Evolutionary conservation across 2,329 filamentous ascomycete species (phyloP), one percentile per base, ranked within the genome.

Genomic region (Davidsoniella virescens): DNA sequence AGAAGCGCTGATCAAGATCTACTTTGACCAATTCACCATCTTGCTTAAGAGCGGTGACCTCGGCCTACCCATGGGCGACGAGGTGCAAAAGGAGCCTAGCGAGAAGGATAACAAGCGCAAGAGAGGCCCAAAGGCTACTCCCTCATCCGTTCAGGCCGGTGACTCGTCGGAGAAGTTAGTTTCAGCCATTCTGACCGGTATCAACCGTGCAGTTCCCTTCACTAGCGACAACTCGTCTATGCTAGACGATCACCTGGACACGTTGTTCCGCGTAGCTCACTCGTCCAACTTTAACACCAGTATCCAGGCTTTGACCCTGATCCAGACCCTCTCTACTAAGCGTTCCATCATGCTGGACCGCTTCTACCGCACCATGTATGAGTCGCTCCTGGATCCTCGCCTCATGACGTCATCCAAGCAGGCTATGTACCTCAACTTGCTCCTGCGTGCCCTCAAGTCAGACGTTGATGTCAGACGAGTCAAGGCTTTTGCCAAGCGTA

Each of bases 261-360:
- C 90, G 2, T 74, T 98, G 23, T 98, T 95, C 73, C 82, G 80
- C 59, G 92, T 98, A 59, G 94, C 92, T 0, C 92, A 98, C 65
- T 96, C 90, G 1, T 87, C 90, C 51, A 98, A 98, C 65, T 96
- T 98, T 74, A 98, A 96, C 67, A 98, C 92, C 1, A 92, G 87
- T 61, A 86, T 98, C 37, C 92, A 98, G 65, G 90, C 92, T 33
- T 75, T 98, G 56, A 83, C 94, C 67, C 71, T 98, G 44, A 93
- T 98, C 56, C 92, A 96, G 62, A 92, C 96, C 63, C 75, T 98
- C 25, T 85, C 87, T 0, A 72, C 80, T 1, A 77, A 81, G 2
- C 87, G 92, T 62, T 82, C 88, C 59, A 72, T 90, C 49, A 82
- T 83, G 4, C 81, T 82, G 10, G 92, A 98, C 60, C 78, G 92